Base-by-base conservation (phyloP, 306 rosid species). In the Casuarina cunninghamiana region DNA sequence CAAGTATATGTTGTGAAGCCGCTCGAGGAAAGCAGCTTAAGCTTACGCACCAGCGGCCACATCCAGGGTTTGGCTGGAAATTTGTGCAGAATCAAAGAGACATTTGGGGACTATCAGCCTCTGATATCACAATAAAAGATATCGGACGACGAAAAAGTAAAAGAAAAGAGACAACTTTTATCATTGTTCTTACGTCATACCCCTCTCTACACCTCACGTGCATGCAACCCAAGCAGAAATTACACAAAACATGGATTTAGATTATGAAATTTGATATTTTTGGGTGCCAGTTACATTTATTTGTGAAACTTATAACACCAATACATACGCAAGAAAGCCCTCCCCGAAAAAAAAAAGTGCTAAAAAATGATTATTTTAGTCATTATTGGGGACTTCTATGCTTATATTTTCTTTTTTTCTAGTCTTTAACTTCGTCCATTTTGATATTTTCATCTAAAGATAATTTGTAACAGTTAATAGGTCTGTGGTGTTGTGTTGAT, bases 121-220 rank as follows among this genome's bases (percentile, higher is more conserved):
- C 85, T 54, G 60, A 80, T 81, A 76, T 88, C 86, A 87, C 73
- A 87, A 83, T 83, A 82, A 93, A 89, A 85, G 96, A 88, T 89
- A 80, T 93, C 82, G 97, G 97, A 89, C 84, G 87, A 81, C 89
- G 83, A 86, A 84, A 93, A 93, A 93, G 91, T 87, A 85, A 86
- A 92, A 86, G 82, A 86, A 87, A 89, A 87, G 86, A 85, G 78
- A 48, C 11, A 71, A 83, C 91, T 93, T 91, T 88, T 91, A 87
- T 93, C 91, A 91, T 85, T 85, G 74, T 75, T 78, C 86, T 84
- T 89, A 89, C 88, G 86, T 88, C 86, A 83, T 84, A 80, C 87
- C 65, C 88, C 50, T 80, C 86, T 89, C 78, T 85, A 82, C 75
- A 26, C 79, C 91, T 89, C 93, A 93, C 97, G 97, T 93, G 97